These are phyloP conservation scores for Dryas alaskensis DNA, from an alignment of 306 rosid species.

Conservation along the genomic window DNA sequence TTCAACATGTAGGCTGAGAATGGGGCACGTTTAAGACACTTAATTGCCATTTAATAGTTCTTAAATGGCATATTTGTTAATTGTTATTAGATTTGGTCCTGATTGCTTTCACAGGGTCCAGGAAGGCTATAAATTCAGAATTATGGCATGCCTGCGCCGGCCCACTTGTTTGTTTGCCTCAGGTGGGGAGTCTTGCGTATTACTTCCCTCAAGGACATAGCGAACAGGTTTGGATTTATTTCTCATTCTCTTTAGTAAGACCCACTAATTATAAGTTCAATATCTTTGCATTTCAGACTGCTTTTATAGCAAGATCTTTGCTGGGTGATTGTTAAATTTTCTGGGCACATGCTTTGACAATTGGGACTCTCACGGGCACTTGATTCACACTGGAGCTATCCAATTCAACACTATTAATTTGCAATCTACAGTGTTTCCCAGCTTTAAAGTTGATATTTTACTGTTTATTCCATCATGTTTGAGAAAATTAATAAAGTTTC, in stretches of 20 bases:
- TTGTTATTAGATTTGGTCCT: neutral
- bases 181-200: slow-evolving; percentile 74
- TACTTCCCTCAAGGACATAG: slow-evolving; percentile 99
- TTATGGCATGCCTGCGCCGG: slow-evolving; percentile 99
- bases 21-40: neutral
- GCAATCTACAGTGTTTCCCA: neutral
- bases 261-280: neutral
- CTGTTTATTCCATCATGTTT: neutral
- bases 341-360: neutral
- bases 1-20: neutral
- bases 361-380: neutral
- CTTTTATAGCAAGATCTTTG: neutral
- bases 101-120: slow-evolving; percentile 49
- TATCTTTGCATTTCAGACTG: neutral
- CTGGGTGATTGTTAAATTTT: neutral
- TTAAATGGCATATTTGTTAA: neutral
- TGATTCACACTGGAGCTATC: too few relatives aligned
- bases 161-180: slow-evolving; percentile 89
- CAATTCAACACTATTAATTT: too few relatives aligned
- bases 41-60: neutral
- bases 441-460: slow-evolving; percentile 4
- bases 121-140: slow-evolving; percentile 80
- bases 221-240: slow-evolving; percentile 64
- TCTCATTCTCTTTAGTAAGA: neutral
- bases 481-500: slow-evolving; percentile 17